Base-by-base conservation (phyloP, 495 filamentous ascomycete genomes). In the Cairneyella variabilis region DNA sequence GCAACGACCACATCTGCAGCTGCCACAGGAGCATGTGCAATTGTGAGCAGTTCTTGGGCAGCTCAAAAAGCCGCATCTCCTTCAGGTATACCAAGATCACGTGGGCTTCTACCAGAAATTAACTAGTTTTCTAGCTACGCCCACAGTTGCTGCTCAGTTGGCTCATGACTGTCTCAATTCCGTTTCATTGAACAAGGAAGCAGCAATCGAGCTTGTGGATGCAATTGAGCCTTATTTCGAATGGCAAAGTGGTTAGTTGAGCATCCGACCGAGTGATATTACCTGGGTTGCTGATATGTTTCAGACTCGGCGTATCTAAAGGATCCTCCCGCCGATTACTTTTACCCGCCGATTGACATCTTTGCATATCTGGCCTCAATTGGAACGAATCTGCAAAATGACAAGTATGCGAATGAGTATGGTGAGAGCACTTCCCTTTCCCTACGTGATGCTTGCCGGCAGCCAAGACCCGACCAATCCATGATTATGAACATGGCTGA, bases 141-240 rank as follows among this genome's bases (percentile, higher is more conserved):
- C 56, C 3, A 54, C 52, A 17, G 62, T 76, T 17, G 57, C 69
- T 34, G 75, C 72, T 16, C 56, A 58, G 32, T 56, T 73, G 14
- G 75, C 71, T 1, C 62, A 72, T 47, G 69, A 69, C 10, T 77
- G 75, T 58, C 61, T 76, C 25, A 72, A 68, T 16, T 71, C 72
- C 2, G 71, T 77, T 14, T 71, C 73, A 2, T 63, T 76, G 40
- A 23, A 70, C 40, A 70, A 71, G 57, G 59, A 61, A 12, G 69
- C 57, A 27, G 71, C 71, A 10, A 43, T 72, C n/a, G 51, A 60
- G 20, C 66, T 72, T 51, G 63, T 76, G 23, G 65, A 71, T 38
- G 61, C 74, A 34, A 58, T 73, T 32, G 57, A 55, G 27, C 68
- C 69, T 1, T 77, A 71, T 54, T 38, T 77, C 17, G 61, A 71